These are phyloP conservation scores for Incumbomyces delicatus DNA, from an alignment of 2,329 filamentous ascomycete species.

Conservation along the genomic window DNA sequence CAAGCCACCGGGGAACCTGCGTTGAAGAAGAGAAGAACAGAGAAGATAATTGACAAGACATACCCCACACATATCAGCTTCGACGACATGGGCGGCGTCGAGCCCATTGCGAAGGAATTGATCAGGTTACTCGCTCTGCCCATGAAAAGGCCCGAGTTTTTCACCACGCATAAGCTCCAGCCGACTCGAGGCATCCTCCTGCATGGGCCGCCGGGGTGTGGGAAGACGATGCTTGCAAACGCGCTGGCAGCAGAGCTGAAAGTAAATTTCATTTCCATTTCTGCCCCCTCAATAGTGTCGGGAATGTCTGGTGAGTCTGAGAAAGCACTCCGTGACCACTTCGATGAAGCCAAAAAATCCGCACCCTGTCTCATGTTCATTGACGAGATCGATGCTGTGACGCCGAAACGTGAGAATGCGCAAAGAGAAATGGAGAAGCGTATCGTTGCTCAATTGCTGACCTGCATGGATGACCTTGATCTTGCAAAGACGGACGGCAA, in stretches of 20 bases:
- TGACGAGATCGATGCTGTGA: constrained; percentile 85
- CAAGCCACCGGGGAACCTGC: constrained; percentile 57
- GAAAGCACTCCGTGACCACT: constrained; percentile 73
- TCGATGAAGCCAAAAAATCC: constrained; percentile 75
- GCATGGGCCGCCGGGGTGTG: constrained; percentile 75
- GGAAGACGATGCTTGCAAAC: constrained; percentile 75
- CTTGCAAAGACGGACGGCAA: constrained; percentile 62
- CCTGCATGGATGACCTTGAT: constrained; percentile 75
- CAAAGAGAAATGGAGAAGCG: constrained; percentile 84
- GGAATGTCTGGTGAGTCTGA: constrained; percentile 86
- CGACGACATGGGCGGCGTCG: constrained; percentile 66
- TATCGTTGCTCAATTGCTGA: constrained; percentile 71
- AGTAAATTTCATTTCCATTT: constrained; percentile 71
- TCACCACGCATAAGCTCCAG: constrained; percentile 55
- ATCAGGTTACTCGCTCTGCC: constrained; percentile 64
- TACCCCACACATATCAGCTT: constrained; percentile 60
- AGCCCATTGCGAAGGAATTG: constrained; percentile 59
- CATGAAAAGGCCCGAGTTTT: constrained; percentile 58
- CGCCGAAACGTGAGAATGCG: constrained; percentile 71
- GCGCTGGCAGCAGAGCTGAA: constrained; percentile 67
- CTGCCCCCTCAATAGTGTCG: constrained; percentile 69
- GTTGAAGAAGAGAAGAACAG: constrained; percentile 53
- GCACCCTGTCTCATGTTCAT: constrained; percentile 88
- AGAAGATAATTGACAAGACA: constrained; percentile 48
- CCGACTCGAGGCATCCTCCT: constrained; percentile 66